A percentile compares a stretch with the other conserved stretches of the same genome.
phyloP scores from a whole-genome alignment of 257 asterid species.

The Capsicum baccatum region DNA sequence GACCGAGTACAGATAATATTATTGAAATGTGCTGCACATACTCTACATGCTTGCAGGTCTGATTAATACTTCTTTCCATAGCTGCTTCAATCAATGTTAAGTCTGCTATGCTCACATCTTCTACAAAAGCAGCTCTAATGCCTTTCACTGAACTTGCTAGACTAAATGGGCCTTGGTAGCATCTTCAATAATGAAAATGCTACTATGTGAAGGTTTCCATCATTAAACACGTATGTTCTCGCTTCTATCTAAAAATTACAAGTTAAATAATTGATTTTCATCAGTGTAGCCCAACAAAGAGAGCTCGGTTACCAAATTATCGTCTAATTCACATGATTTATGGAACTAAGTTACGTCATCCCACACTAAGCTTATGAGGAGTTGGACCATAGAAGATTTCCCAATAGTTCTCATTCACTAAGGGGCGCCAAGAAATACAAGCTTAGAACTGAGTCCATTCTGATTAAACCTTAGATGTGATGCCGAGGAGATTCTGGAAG shows the following conservation, averaged over 20 bases:
- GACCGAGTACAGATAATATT: slow-evolving; percentile 1
- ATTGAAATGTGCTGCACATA: not conserved
- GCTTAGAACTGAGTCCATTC: not conserved
- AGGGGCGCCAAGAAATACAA: not conserved
- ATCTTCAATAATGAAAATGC: slow-evolving; percentile 17
- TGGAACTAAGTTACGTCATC: not conserved
- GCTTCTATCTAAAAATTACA: not conserved
- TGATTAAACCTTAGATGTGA: slow-evolving; percentile 7
- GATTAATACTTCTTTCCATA: not conserved
- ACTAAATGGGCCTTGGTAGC: slow-evolving; percentile 10
- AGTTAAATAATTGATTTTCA: not conserved
- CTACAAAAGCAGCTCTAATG: not conserved
- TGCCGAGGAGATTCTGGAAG: slow-evolving; percentile 1
- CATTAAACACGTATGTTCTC: not conserved
- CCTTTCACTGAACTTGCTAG: not conserved
- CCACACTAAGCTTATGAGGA: not conserved
- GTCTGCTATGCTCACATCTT: not conserved
- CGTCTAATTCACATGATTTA: not conserved
- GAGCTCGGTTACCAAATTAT: not conserved
- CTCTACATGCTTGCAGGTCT: slow-evolving; percentile 12
- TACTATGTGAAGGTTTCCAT: not conserved
- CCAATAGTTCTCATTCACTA: slow-evolving; percentile 7
- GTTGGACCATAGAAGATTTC: slow-evolving; percentile 4
- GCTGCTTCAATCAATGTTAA: not conserved
- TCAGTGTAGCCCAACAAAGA: not conserved